Conservation (phyloP, 1,284 basidiomycete species). For the Bondarzewia mesenterica region DNA sequence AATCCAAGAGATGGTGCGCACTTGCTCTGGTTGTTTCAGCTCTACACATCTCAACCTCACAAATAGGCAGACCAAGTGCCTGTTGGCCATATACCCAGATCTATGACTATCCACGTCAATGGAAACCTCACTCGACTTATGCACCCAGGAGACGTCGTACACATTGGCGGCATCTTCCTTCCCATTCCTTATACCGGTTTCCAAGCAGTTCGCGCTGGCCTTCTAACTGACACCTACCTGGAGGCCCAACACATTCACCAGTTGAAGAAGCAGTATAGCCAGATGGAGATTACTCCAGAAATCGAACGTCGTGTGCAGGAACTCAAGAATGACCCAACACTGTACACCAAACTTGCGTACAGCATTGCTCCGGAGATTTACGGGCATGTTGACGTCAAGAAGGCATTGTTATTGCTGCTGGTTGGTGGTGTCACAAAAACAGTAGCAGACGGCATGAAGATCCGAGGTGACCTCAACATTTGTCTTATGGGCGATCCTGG, state of each 20-base stretch:
- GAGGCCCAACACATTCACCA: constrained; percentile 90
- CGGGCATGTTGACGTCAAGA: constrained; percentile 97
- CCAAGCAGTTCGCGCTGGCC: constrained; percentile 86
- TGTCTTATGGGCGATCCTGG: constrained; percentile 99
- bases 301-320: constrained; percentile 67
- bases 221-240: constrained; percentile 96
- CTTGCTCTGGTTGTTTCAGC: background rate
- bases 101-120: constrained; percentile 94
- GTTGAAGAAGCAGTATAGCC: constrained; percentile 95
- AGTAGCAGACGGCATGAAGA: constrained; percentile 97
- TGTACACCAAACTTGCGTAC: constrained; percentile 80
- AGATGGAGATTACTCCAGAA: constrained; percentile 88
- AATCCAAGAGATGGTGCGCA: constrained; percentile 92
- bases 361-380: constrained; percentile 99
- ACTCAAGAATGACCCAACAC: constrained; percentile 66
- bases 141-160: constrained; percentile 94
- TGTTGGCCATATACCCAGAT: constrained; percentile 96
- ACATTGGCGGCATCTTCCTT: constrained; percentile 85
- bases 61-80: constrained; percentile 95
- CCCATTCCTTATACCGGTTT: constrained; percentile 88
- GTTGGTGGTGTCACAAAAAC: constrained; percentile 95
- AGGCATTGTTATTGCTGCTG: constrained; percentile 88
- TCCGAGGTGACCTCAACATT: constrained; percentile 95
- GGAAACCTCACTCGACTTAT: constrained; percentile 86
- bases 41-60: constrained; percentile 6